Base-by-base conservation (phyloP, 257 asterid genomes). In the Fraxinus cuspidata region DNA sequence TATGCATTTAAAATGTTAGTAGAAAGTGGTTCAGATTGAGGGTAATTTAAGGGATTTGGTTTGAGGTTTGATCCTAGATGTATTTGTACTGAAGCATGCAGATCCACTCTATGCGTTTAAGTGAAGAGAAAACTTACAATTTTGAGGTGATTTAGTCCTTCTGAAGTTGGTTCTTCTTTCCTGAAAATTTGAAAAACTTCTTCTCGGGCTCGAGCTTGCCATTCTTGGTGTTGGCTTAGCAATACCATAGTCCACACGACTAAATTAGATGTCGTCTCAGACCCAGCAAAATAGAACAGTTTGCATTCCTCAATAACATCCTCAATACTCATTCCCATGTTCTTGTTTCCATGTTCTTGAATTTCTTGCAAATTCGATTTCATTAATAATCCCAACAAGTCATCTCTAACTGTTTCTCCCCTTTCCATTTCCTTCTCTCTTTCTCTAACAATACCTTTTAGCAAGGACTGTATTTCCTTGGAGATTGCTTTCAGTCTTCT, bases 281-380 rank as follows among this genome's bases (percentile, higher is more conserved):
- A 74, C 1, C 88, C 88, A 0, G 83, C 85, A 40, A 84, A 79
- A 82, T 84, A 86, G 74, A 86, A 84, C 8, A 84, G 71, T 49
- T 76, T 84, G 78, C 90, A 84, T 69, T 86, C 90, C 69, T 81
- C 88, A 19, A 79, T 71, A 1, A 81, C 77, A 32, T 86, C 87
- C 4, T 81, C 81, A 32, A 81, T 78, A 25, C 86, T 82, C 80
- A 80, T 67, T 65, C 88, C 86, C 49, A 29, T 74, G 12, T 72
- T 81, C 81, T 83, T 49, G 40, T 71, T 81, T 49, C 87, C 89
- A 44, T 75, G 79, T 71, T 83, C 81, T 56, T 79, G 21, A 44
- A 71, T 77, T 34, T 75, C 80, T 16, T 56, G 73, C 16, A 13
- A 25, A 68, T 79, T 85, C 0, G 87, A 83, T 56, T 85, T 83